phyloP scores from a whole-genome alignment of 2,329 filamentous ascomycete species.

The Cytospora leucostoma region DNA sequence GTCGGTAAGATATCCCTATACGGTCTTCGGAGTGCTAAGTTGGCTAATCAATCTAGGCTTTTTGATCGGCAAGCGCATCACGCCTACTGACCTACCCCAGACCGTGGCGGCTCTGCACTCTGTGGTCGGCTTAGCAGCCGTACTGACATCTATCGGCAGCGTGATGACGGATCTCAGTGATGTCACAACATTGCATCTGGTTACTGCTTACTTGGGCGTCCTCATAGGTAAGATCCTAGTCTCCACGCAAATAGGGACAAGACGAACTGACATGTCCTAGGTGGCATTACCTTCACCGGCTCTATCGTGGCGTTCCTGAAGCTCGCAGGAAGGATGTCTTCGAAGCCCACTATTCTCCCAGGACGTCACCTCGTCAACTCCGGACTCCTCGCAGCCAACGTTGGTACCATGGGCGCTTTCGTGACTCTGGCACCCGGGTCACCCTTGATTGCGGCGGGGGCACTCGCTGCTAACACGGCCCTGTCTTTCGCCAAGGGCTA shows the following conservation, averaged over 20 bases:
- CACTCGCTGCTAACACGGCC: conserved; percentile 72
- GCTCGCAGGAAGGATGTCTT: conserved; percentile 79
- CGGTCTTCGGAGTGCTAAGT: conserved; percentile 19
- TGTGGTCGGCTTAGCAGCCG: conserved; percentile 84
- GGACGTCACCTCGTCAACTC: conserved; percentile 77
- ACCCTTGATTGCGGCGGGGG: conserved; percentile 76
- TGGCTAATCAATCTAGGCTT: conserved; percentile 48
- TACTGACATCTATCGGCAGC: conserved; percentile 84
- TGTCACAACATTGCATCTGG: conserved; percentile 76
- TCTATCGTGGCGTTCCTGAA: conserved; percentile 90
- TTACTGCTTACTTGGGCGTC: conserved; percentile 83
- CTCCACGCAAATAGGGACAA: background rate
- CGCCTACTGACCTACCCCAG: conserved; percentile 83
- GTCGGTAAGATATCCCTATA: conserved; percentile 45
- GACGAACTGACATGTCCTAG: conserved; percentile 34
- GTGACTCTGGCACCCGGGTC: conserved; percentile 78
- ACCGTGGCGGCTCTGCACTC: conserved; percentile 88
- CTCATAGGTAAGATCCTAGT: conserved; percentile 61
- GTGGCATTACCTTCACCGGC: conserved; percentile 86
- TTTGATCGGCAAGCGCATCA: conserved; percentile 82
- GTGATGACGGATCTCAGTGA: conserved; percentile 74
- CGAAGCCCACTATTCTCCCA: conserved; percentile 70
- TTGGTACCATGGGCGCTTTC: conserved; percentile 82
- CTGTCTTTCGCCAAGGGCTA: conserved; percentile 85
- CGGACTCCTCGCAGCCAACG: conserved; percentile 72